Conservation (phyloP, 495 filamentous ascomycete species). For the Hyaloscypha bicolor region DNA sequence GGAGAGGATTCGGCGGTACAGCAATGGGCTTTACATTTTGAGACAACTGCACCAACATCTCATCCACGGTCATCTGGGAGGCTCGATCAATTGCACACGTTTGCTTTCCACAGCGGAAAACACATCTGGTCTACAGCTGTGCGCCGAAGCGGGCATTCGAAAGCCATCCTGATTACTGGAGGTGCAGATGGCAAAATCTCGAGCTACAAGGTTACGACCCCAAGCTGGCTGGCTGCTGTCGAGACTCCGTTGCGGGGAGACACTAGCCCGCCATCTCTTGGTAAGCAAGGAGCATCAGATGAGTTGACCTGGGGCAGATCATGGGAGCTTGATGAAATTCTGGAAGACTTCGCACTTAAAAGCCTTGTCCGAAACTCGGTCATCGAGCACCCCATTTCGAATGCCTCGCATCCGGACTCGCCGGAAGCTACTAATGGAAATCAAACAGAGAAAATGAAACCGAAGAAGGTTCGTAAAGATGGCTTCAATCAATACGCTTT, state of each 20-base stretch:
- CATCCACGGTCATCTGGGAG: slow-evolving; percentile 18
- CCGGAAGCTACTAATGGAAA: neutral
- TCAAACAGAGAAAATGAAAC: slow-evolving; percentile 17
- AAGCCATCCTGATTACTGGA: slow-evolving; percentile 67
- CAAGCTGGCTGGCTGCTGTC: neutral
- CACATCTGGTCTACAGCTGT: slow-evolving; percentile 83
- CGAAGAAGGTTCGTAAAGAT: slow-evolving; percentile 43
- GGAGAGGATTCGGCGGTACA: slow-evolving; percentile 79
- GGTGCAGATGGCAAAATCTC: slow-evolving; percentile 72
- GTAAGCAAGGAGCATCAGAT: neutral
- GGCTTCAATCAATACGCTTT: slow-evolving; percentile 67
- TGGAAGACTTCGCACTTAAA: neutral
- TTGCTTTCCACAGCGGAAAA: slow-evolving; percentile 75
- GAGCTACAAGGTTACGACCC: slow-evolving; percentile 3
- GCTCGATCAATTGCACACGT: slow-evolving; percentile 54
- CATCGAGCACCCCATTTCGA: neutral
- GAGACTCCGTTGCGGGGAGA: neutral
- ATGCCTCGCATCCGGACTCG: neutral
- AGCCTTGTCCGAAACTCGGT: neutral
- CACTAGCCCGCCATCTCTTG: neutral
- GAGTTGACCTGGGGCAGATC: neutral
- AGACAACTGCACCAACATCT: neutral
- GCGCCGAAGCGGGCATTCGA: slow-evolving; percentile 29
- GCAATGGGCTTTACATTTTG: slow-evolving; percentile 61
- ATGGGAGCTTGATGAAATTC: slow-evolving; percentile 9